Percentiles rank a stretch among this genome's conserved stretches.
These are phyloP conservation scores for Pythium aquatile DNA, from an alignment of 352 stramenopile genomes.

Conservation along the genomic window DNA sequence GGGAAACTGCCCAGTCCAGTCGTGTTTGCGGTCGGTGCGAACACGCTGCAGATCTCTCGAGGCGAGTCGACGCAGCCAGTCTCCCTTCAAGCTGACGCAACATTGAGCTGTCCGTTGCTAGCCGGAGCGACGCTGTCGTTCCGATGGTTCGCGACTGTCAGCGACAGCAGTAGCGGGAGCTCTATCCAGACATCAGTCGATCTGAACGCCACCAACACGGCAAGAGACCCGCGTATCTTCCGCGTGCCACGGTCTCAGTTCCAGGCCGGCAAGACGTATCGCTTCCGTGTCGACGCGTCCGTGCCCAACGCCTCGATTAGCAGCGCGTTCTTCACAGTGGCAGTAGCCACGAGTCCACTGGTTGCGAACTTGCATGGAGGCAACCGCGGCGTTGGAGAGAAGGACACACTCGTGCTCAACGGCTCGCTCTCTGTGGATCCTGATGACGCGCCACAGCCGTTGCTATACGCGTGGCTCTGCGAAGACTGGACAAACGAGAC, in stretches of 20 bases:
- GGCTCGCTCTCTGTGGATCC: slow-evolving; percentile 49
- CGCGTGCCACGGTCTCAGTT: slow-evolving; percentile 39
- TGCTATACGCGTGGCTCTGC: slow-evolving; percentile 55
- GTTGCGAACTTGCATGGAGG: slow-evolving; percentile 41
- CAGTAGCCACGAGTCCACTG: slow-evolving; percentile 39
- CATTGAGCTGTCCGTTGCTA: slow-evolving; percentile 41
- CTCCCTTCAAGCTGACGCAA: slow-evolving; percentile 44
- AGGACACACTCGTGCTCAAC: slow-evolving; percentile 52
- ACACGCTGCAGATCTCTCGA: slow-evolving; percentile 33
- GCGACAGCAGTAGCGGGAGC: not conserved
- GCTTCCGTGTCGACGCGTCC: slow-evolving; percentile 48
- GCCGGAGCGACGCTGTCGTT: slow-evolving; percentile 34
- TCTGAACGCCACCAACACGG: slow-evolving; percentile 48
- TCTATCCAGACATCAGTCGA: slow-evolving; percentile 18
- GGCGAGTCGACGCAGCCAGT: slow-evolving; percentile 33
- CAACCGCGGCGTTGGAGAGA: slow-evolving; percentile 43
- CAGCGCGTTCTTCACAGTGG: slow-evolving; percentile 41
- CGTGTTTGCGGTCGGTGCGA: slow-evolving; percentile 52
- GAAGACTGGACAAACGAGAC: slow-evolving; percentile 48
- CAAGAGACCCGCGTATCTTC: slow-evolving; percentile 64
- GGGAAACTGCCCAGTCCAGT: slow-evolving; percentile 41
- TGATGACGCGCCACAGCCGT: slow-evolving; percentile 33
- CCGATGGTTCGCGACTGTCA: slow-evolving; percentile 40
- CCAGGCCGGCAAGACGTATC: slow-evolving; percentile 42
- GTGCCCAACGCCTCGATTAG: slow-evolving; percentile 27